These are phyloP conservation scores for Auriscalpium vulgare DNA, from an alignment of 768 basidiomycete species.

Conservation along the genomic window DNA sequence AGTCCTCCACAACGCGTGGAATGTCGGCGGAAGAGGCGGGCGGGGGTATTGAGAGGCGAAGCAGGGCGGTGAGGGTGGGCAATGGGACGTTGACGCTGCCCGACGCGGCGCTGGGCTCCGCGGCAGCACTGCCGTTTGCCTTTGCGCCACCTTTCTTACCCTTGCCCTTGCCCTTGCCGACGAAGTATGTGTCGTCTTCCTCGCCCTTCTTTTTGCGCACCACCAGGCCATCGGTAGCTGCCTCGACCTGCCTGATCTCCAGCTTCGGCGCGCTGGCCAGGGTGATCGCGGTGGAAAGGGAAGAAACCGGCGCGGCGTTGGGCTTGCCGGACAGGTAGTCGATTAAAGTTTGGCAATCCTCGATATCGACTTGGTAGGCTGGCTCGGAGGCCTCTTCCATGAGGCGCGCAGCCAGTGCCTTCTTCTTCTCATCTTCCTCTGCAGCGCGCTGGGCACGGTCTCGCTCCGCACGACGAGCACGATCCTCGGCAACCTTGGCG, in stretches of 20 bases:
- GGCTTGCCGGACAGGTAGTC: slow-evolving; percentile 72
- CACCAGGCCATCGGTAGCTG: slow-evolving; percentile 57
- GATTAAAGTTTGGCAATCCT: slow-evolving; percentile 92
- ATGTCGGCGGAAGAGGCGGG: slow-evolving; percentile 73
- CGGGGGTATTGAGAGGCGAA: slow-evolving; percentile 83
- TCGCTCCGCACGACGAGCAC: slow-evolving; percentile 73
- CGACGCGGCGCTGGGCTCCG: slow-evolving; percentile 32
- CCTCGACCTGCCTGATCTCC: slow-evolving; percentile 80
- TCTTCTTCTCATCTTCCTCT: slow-evolving; percentile 71
- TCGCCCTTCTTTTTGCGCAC: slow-evolving; percentile 89
- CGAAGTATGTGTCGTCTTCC: slow-evolving; percentile 76
- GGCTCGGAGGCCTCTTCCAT: slow-evolving; percentile 88
- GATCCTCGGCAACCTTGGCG: slow-evolving; percentile 82
- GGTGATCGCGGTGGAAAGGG: slow-evolving; percentile 33
- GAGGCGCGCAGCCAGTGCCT: slow-evolving; percentile 70
- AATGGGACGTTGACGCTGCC: slow-evolving; percentile 68
- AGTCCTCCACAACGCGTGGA: slow-evolving; percentile 77
- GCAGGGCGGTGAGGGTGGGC: slow-evolving; percentile 79
- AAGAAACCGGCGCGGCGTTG: slow-evolving; percentile 34
- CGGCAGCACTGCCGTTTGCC: slow-evolving; percentile 16
- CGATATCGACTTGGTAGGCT: slow-evolving; percentile 88
- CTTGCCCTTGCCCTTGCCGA: slow-evolving; percentile 56
- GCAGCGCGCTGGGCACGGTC: slow-evolving; percentile 67
- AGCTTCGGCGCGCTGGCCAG: slow-evolving; percentile 68
- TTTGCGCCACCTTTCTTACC: slow-evolving; percentile 45